Evolutionary conservation across 2,329 filamentous ascomycete species (phyloP), one percentile per base, ranked within the genome.

Genomic region (Pestalotiopsis sp.): DNA sequence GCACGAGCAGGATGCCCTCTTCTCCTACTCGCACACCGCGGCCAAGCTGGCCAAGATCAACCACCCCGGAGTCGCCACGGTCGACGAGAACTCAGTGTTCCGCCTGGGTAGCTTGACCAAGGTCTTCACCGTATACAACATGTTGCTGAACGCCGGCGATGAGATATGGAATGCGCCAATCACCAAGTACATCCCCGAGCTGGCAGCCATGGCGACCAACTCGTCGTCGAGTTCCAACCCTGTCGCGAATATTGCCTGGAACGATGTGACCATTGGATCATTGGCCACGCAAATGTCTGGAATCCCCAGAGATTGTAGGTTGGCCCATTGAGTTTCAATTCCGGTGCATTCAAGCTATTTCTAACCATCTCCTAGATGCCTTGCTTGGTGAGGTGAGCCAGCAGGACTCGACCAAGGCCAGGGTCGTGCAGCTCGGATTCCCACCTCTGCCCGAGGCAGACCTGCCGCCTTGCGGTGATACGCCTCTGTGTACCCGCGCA

Each of bases 81-180:
- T 85, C 3, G 76, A 81, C 39, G 76, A 76, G 7, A 74, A 85
- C 67, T 83, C 79, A 0, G 77, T 84, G 2, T 84, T 82, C 70
- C 79, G 83, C 11, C 75, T 83, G 17, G 81, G 78, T 0, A 84
- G 82, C 62, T 66, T 81, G 36, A 82, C 81, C 1, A 85, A 84
- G 68, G 67, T 83, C 20, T 81, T 80, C 71, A 82, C 82, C 0
- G 77, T 81, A 20, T 76, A 80, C 25, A 59, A 79, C 0, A 75
- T 80, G 13, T 69, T 82, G 20, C 73, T 79, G 12, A 76, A 74
- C 38, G 73, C 74, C 2, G 73, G 74, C 1, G 75, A 78, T 64
- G 71, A 71, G 13, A 63, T 73, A 36, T 77, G 74, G 75, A 76
- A 76, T 12, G 72, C 76, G n/a, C 73, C 74, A 17, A 72, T 79